Conservation (phyloP, 1,284 basidiomycete species). For the Pseudozyma tsukubaensis region DNA sequence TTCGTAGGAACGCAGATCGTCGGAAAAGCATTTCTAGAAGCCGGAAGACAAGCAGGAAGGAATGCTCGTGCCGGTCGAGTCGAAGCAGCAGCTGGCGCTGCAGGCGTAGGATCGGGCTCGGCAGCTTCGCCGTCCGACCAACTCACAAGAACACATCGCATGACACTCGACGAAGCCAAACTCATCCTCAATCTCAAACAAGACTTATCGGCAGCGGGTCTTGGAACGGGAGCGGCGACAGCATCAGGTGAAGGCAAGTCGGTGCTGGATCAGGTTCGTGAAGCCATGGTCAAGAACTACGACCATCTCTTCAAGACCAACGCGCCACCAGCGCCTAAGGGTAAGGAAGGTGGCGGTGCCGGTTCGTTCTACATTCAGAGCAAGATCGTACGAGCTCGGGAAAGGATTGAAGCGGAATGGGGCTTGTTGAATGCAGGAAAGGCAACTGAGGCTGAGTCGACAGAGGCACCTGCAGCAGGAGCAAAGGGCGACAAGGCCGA, state of each 20-base stretch:
- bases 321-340: slow-evolving; percentile 71
- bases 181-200: slow-evolving; percentile 91
- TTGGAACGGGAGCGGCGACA: slow-evolving; percentile 15
- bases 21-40: slow-evolving; percentile 90
- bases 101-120: slow-evolving; percentile 70
- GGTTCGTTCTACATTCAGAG: slow-evolving; percentile 83
- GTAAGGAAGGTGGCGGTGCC: slow-evolving; percentile 62
- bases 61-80: slow-evolving; percentile 85
- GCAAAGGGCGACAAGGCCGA: slow-evolving; percentile 23
- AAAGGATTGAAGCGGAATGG: slow-evolving; percentile 89
- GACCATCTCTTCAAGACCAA: slow-evolving; percentile 90
- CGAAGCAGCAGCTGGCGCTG: slow-evolving; percentile 77
- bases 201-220: slow-evolving; percentile 66
- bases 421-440: slow-evolving; percentile 40
- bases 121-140: slow-evolving; percentile 61
- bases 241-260: slow-evolving; percentile 38
- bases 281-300: slow-evolving; percentile 75
- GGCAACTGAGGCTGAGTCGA: slow-evolving; percentile 24
- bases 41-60: slow-evolving; percentile 89
- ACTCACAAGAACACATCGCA: slow-evolving; percentile 79
- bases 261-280: slow-evolving; percentile 48
- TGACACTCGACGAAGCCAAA: slow-evolving; percentile 96
- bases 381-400: slow-evolving; percentile 92
- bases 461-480: slow-evolving; percentile 14
- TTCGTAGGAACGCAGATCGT: slow-evolving; percentile 84